A percentile compares a stretch with the other conserved stretches of the same genome.
phyloP scores from a whole-genome alignment of 2,329 filamentous ascomycete genomes.

The Colletotrichum lupini region DNA sequence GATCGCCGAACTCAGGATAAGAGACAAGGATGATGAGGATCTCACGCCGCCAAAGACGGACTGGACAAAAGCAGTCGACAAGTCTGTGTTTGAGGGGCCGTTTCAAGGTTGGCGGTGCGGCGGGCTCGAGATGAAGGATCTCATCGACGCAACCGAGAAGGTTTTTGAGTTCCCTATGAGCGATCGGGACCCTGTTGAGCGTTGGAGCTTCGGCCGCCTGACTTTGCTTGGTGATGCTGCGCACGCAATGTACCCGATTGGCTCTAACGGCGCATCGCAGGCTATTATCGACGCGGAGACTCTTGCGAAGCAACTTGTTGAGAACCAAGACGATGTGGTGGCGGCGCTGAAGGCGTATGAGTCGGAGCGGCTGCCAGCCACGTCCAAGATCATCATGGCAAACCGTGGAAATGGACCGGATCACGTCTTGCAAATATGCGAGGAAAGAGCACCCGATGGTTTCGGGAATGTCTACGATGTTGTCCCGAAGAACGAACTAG shows the following conservation, averaged over 20 bases:
- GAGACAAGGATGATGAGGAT: conserved; percentile 10
- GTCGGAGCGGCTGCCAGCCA: conserved; percentile 13
- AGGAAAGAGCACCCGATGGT: conserved; percentile 19
- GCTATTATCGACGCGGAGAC: conserved; percentile 24
- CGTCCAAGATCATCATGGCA: conserved; percentile 17
- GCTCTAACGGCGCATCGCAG: conserved; percentile 36
- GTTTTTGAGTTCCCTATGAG: conserved; percentile 34
- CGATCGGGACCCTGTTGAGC: conserved; percentile 33
- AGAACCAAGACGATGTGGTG: not conserved
- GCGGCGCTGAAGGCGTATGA: conserved; percentile 15
- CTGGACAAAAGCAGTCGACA: conserved; percentile 21
- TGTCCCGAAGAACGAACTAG: conserved; percentile 14
- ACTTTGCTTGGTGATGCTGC: conserved; percentile 37
- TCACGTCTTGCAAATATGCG: conserved; percentile 19
- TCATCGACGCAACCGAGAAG: conserved; percentile 18
- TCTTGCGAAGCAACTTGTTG: conserved; percentile 2
- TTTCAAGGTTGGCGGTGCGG: conserved; percentile 20
- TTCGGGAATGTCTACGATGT: conserved; percentile 18
- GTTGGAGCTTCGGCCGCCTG: conserved; percentile 36
- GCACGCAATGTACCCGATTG: conserved; percentile 37
- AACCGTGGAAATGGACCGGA: conserved; percentile 22
- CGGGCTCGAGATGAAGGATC: conserved; percentile 10
- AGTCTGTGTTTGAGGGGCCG: conserved; percentile 10
- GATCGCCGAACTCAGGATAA: conserved; percentile 26
- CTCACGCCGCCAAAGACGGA: conserved; percentile 19